Evolutionary conservation across 352 stramenopile species (phyloP).

Genomic region (Globisporangium parvum): DNA sequence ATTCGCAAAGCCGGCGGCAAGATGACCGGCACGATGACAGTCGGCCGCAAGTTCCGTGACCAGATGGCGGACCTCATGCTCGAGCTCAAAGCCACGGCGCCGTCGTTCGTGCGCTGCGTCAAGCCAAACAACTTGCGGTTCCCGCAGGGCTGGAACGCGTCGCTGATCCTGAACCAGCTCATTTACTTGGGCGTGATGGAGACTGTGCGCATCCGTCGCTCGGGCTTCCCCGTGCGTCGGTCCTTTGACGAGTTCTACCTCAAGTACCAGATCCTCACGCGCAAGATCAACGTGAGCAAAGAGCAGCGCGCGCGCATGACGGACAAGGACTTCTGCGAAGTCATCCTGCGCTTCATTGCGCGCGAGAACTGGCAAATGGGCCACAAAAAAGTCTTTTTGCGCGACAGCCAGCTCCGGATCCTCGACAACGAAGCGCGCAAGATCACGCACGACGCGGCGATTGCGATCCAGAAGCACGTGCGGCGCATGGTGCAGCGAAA

Average conservation of each 20-base stretch:
- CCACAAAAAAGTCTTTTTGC: constrained; percentile 87
- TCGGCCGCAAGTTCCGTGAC: constrained; percentile 87
- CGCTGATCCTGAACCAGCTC: constrained; percentile 84
- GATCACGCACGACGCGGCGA: constrained; percentile 77
- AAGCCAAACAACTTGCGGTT: constrained; percentile 91
- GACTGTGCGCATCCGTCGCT: constrained; percentile 85
- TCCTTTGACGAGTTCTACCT: constrained; percentile 84
- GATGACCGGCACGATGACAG: constrained; percentile 88
- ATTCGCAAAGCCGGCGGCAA: constrained; percentile 78
- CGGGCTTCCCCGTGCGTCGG: constrained; percentile 79
- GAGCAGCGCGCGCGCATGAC: constrained; percentile 45
- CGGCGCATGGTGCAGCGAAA: constrained; percentile 60
- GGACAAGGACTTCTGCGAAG: constrained; percentile 77
- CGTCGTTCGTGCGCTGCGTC: constrained; percentile 90
- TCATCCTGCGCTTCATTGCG: constrained; percentile 74
- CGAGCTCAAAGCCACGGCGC: constrained; percentile 70
- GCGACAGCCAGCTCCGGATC: constrained; percentile 75
- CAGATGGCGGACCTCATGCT: constrained; percentile 87
- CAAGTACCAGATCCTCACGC: constrained; percentile 85
- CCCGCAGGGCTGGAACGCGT: constrained; percentile 81
- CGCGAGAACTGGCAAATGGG: constrained; percentile 86
- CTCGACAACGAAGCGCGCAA: constrained; percentile 84
- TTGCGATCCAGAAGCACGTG: constrained; percentile 69
- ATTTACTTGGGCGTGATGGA: constrained; percentile 90
- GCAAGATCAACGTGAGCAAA: constrained; percentile 51